Evolutionary conservation across 768 basidiomycete species (phyloP).

Genomic region (Albatrellus ellisii): DNA sequence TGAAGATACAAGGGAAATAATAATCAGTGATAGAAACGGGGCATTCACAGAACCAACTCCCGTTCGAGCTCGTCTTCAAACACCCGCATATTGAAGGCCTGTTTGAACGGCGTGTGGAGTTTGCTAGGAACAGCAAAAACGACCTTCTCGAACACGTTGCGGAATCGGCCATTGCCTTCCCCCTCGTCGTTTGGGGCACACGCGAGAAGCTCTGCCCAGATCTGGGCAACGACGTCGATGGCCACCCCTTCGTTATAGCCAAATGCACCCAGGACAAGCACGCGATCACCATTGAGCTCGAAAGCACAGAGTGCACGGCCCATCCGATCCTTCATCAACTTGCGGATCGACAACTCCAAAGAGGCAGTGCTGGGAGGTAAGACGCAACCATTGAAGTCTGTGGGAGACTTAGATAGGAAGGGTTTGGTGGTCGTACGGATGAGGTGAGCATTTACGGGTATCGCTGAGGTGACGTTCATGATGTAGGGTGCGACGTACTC

Average conservation of each 20-base stretch:
- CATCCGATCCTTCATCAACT: conserved; percentile 8
- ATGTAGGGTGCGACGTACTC: conserved; percentile 12
- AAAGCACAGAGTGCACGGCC: conserved; percentile 6
- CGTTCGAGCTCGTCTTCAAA: conserved; percentile 10
- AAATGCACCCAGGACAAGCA: conserved; percentile 8
- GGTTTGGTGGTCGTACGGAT: not conserved
- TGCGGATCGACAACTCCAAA: not conserved
- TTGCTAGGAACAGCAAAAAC: conserved; percentile 10
- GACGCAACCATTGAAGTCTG: not conserved
- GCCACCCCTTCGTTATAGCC: conserved; percentile 8
- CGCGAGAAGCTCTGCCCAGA: conserved; percentile 12
- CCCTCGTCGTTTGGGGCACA: conserved; percentile 3
- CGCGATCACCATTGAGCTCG: conserved; percentile 6
- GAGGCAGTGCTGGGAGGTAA: not conserved
- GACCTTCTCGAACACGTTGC: conserved; percentile 9
- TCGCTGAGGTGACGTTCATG: conserved; percentile 11
- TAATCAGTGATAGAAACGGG: not conserved
- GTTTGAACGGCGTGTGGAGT: conserved; percentile 2
- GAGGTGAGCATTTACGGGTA: not conserved
- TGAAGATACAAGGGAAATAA: not conserved
- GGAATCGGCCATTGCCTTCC: conserved; percentile 2
- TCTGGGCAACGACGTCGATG: conserved; percentile 5
- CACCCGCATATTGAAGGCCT: conserved; percentile 10
- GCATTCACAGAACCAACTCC: not conserved
- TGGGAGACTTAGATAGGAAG: not conserved